Base-by-base conservation (phyloP, 768 basidiomycete genomes). In the Lactarius pseudohatsudake region DNA sequence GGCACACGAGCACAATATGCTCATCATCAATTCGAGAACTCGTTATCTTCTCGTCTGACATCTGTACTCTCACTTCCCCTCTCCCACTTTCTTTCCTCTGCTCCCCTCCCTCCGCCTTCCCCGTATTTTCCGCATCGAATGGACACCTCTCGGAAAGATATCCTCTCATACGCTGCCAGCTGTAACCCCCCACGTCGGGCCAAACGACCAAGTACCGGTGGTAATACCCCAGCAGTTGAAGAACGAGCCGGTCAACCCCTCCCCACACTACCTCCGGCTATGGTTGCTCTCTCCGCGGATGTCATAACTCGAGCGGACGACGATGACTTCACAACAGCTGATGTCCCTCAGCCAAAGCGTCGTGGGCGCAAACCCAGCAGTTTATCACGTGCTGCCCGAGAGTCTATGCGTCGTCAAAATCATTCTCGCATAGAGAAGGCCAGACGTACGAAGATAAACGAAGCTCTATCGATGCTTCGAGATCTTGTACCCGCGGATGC, bases 351-450 rank as follows among this genome's bases (percentile, higher is more conserved):
- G 15, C 77, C 82, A 11, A 89, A 85, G 74, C 86, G 89, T 26
- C 88, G 90, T 3, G 86, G 91, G 20, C 80, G 84, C 59, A 91
- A 89, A 72, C 89, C 91, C 0, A 87, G 87, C 10, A 81, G 85
- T 10, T 76, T 91, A 56, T 90, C 90, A 20, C 88, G 91, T 67
- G 84, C 84, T 16, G 90, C 90, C 36, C 83, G 95, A 57, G 94
- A 96, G 77, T 85, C 89, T 2, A 88, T 93, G 76, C 86, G 96
- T 61, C 94, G 96, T 75, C 85, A 93, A 41, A 97, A 97, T 77
- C 96, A 98, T 73, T 92, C 90, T 6, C 86, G 95, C 68, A 98
- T 98, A 74, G 96, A 98, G 79, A 92, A 96, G 74, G 87, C 95
- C 0, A 80, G 96, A 36, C 82, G 96, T 66, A 96, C 96, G 13